A percentile compares a stretch with the other conserved stretches of the same genome.
Evolutionary conservation across 805 yeast genomes (phyloP).

Genomic region (Phaffomyces antillensis): DNA sequence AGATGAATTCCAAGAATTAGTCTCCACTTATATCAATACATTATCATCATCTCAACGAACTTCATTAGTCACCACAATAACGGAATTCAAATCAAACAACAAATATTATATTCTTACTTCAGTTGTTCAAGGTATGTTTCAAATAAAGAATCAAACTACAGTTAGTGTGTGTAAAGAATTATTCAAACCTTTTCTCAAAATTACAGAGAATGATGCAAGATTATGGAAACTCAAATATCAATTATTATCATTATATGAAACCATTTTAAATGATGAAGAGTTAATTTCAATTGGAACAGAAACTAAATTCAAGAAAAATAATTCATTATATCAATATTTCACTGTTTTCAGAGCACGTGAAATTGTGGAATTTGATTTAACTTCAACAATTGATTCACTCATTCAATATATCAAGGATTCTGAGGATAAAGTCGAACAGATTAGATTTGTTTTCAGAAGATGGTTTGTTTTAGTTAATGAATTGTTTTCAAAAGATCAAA

Average conservation of each 20-base stretch:
- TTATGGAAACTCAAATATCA: conserved; percentile 43
- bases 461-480: conserved; percentile 47
- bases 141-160: conserved; percentile 24
- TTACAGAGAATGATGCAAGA: not conserved
- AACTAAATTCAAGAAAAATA: conserved; percentile 1
- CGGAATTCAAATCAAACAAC: conserved; percentile 10
- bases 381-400: conserved; percentile 17
- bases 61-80: conserved; percentile 18
- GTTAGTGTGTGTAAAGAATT: conserved; percentile 17
- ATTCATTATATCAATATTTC: conserved; percentile 20
- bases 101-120: conserved; percentile 23
- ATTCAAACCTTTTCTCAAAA: conserved; percentile 22
- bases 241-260: conserved; percentile 41
- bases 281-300: conserved; percentile 5
- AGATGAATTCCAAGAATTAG: conserved; percentile 25
- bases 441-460: conserved; percentile 33
- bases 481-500: conserved; percentile 25
- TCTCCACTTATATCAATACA: conserved; percentile 34
- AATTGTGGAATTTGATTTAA: conserved; percentile 27
- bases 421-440: not conserved
- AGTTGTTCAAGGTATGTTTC: conserved; percentile 35
- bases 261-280: conserved; percentile 24
- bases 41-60: conserved; percentile 43
- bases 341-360: conserved; percentile 46
- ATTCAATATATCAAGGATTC: conserved; percentile 16